Percentiles rank a stretch among this genome's conserved stretches.
These are phyloP conservation scores for Akanthomyces lecanii DNA, from an alignment of 2,329 filamentous ascomycete species.

Conservation along the genomic window DNA sequence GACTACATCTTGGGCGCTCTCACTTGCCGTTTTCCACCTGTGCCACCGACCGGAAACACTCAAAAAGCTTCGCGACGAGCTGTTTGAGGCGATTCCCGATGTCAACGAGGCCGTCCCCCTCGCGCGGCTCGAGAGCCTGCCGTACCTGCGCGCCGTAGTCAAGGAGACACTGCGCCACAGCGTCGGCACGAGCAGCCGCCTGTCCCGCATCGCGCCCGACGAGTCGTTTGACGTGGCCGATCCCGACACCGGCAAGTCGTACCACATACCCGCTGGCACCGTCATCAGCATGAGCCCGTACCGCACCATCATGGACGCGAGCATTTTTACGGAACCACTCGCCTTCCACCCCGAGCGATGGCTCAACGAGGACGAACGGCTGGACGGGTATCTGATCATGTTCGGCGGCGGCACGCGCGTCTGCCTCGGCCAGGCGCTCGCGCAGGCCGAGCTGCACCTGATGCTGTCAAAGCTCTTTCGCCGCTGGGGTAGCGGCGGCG, in stretches of 20 bases:
- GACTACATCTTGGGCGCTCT: conserved; percentile 37
- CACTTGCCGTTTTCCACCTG: conserved; percentile 34
- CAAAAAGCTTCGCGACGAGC: conserved; percentile 32
- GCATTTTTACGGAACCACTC: conserved; percentile 30
- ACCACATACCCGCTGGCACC: conserved; percentile 31
- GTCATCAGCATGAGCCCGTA: conserved; percentile 37
- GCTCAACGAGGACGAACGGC: conserved; percentile 30
- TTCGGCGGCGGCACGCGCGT: conserved; percentile 34
- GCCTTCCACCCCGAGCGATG: conserved; percentile 35
- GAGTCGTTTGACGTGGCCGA: conserved; percentile 31
- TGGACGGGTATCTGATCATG: conserved; percentile 32
- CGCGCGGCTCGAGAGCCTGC: conserved; percentile 31
- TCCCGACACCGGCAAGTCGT: conserved; percentile 24
- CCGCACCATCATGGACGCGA: conserved; percentile 32
- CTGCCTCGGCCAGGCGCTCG: conserved; percentile 36
- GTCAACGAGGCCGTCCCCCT: conserved; percentile 26
- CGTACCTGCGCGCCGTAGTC: conserved; percentile 47
- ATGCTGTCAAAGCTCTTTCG: conserved; percentile 36
- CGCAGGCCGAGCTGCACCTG: conserved; percentile 36
- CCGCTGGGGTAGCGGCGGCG: conserved; percentile 33
- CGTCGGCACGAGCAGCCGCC: conserved; percentile 42
- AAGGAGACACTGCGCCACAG: conserved; percentile 48
- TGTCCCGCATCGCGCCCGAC: conserved; percentile 44
- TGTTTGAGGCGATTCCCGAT: conserved; percentile 32
- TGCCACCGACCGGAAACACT: conserved; percentile 29